These are phyloP conservation scores for Neurospora sp. DNA, from an alignment of 495 filamentous ascomycete species.

Conservation along the genomic window DNA sequence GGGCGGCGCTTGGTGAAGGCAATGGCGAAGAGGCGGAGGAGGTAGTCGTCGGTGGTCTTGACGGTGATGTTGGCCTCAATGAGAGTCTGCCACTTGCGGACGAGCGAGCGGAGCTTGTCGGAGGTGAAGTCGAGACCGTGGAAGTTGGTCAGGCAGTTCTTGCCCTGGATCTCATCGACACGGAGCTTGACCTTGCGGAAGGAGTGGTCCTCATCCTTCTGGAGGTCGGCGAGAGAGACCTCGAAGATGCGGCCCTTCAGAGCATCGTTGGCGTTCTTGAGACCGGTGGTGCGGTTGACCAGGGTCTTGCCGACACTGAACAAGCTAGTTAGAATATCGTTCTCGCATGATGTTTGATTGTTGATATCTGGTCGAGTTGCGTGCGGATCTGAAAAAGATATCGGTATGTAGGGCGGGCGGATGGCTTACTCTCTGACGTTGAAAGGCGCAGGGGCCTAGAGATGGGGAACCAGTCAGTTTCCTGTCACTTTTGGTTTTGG, in stretches of 20 bases:
- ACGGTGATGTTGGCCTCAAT: conserved; percentile 99
- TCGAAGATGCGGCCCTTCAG: conserved; percentile 98
- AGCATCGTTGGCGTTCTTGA: conserved; percentile 99
- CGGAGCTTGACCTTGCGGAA: conserved; percentile 99
- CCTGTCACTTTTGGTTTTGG: neutral
- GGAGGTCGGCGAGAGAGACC: conserved; percentile 95
- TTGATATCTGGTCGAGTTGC: neutral
- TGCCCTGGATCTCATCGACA: conserved; percentile 97
- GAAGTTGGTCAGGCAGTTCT: conserved; percentile 99
- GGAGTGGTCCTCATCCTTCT: conserved; percentile 98
- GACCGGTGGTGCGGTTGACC: conserved; percentile 96
- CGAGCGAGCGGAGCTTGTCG: conserved; percentile 96
- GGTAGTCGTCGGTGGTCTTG: conserved; percentile 99
- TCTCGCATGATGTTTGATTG: conserved; percentile 2
- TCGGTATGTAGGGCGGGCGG: conserved; percentile 6
- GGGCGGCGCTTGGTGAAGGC: conserved; percentile 97
- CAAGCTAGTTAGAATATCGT: conserved; percentile 21
- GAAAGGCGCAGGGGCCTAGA: conserved; percentile 88
- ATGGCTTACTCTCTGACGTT: conserved; percentile 82
- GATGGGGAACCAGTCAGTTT: conserved; percentile 11
- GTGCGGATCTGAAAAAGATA: neutral
- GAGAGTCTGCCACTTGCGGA: conserved; percentile 98
- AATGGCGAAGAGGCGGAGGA: conserved; percentile 94
- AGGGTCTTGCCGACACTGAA: conserved; percentile 94
- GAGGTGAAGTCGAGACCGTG: conserved; percentile 99